A percentile compares a stretch with the other conserved stretches of the same genome.
Evolutionary conservation across 2,329 filamentous ascomycete genomes (phyloP).

Genomic region (Sphaerulina musiva): DNA sequence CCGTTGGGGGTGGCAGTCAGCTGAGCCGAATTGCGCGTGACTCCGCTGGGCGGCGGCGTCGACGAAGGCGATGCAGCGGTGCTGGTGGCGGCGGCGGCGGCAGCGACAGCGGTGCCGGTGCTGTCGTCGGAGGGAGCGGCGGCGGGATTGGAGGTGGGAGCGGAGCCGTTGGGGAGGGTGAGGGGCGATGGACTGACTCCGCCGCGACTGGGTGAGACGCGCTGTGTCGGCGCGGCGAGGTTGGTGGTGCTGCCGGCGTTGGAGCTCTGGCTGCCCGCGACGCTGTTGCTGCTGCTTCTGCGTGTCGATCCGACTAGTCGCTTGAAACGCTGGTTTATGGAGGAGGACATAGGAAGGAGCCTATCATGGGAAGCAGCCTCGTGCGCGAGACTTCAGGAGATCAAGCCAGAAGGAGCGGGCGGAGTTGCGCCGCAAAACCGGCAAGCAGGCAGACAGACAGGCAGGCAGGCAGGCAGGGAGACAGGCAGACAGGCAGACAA

Average conservation of each 20-base stretch:
- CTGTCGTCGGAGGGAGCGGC: conserved; percentile 40
- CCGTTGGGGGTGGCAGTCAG: conserved; percentile 15
- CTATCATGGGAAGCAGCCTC: conserved; percentile 9
- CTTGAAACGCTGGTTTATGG: conserved; percentile 73
- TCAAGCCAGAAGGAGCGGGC: conserved; percentile 1
- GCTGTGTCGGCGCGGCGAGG: conserved; percentile 28
- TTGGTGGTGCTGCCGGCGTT: conserved; percentile 30
- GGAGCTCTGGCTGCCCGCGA: conserved; percentile 59
- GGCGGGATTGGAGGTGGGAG: conserved; percentile 17
- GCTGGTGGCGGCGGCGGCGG: conserved; percentile 7
- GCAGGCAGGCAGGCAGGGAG: not conserved
- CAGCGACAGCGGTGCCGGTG: conserved; percentile 6
- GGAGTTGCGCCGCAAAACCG: not conserved
- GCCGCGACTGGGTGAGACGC: conserved; percentile 25
- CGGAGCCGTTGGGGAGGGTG: conserved; percentile 32
- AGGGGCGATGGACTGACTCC: conserved; percentile 18
- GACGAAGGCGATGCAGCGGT: not conserved
- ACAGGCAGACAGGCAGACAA: not conserved
- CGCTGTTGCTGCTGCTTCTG: conserved; percentile 50
- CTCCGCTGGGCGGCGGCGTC: conserved; percentile 30
- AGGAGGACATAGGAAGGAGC: conserved; percentile 47
- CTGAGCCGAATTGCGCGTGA: conserved; percentile 33
- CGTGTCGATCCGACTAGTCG: conserved; percentile 76
- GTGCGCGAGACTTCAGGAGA: not conserved
- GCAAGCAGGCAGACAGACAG: not conserved